Conservation (phyloP, 208 protist species). For the Novymonas esmeraldas region DNA sequence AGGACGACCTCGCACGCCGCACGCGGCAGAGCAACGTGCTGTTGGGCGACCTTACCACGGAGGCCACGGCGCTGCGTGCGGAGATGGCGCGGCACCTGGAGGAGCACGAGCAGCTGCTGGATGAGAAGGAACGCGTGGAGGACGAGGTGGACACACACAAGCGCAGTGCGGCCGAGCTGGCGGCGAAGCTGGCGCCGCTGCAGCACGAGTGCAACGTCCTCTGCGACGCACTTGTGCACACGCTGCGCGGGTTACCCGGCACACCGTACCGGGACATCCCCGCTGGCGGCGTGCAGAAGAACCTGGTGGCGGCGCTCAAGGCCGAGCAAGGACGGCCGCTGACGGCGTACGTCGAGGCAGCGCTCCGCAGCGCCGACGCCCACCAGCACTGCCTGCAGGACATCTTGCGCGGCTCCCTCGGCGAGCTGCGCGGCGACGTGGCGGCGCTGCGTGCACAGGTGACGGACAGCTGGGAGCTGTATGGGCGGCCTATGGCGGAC, state of each 20-base stretch:
- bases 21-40: conserved; percentile 38
- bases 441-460: conserved; percentile 66
- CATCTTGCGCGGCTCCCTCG: conserved; percentile 76
- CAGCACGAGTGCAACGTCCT: conserved; percentile 43
- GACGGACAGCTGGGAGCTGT: conserved; percentile 72
- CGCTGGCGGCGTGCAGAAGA: conserved; percentile 23
- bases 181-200: conserved; percentile 18
- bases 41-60: conserved; percentile 25
- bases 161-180: conserved; percentile 16
- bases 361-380: conserved; percentile 32
- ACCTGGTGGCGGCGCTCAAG: conserved; percentile 54
- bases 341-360: conserved; percentile 23
- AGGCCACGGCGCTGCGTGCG: conserved; percentile 24
- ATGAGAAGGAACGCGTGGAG: neutral
- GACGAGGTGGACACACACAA: conserved; percentile 24
- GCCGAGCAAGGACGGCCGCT: conserved; percentile 46
- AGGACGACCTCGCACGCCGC: conserved; percentile 45
- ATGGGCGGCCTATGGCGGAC: conserved; percentile 22
- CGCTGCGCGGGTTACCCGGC: conserved; percentile 11
- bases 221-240: conserved; percentile 20
- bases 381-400: conserved; percentile 31
- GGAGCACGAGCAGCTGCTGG: conserved; percentile 3
- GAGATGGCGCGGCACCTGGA: conserved; percentile 10
- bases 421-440: conserved; percentile 49
- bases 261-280: neutral